Evolutionary conservation across 768 basidiomycete species (phyloP).

Genomic region (Suillus subluteus): DNA sequence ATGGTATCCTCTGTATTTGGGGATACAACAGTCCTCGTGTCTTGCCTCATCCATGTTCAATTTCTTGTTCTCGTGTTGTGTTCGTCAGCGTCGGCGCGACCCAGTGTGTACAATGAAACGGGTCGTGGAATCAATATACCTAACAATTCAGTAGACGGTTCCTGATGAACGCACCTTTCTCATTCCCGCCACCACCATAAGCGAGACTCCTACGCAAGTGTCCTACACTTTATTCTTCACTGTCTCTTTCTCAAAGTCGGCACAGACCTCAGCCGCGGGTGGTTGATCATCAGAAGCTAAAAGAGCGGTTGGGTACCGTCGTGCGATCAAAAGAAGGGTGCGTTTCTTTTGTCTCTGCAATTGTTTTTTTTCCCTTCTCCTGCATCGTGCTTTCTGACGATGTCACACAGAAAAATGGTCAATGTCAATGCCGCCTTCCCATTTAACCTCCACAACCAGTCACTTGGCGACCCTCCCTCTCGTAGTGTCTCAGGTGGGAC

Average conservation of each 20-base stretch:
- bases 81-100: slow-evolving; percentile 25
- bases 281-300: slow-evolving; percentile 54
- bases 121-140: no score
- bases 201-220: slow-evolving; percentile 30
- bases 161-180: slow-evolving; percentile 31
- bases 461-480: slow-evolving; percentile 30
- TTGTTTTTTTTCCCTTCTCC: neutral
- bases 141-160: slow-evolving; percentile 11
- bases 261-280: slow-evolving; percentile 33
- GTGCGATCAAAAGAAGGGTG: slow-evolving; percentile 67
- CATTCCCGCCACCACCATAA: slow-evolving; percentile 27
- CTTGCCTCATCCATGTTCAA: slow-evolving; percentile 26
- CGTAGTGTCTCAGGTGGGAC: slow-evolving; percentile 41
- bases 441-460: slow-evolving; percentile 59
- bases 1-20: slow-evolving; percentile 11
- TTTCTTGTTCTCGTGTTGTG: slow-evolving; percentile 33
- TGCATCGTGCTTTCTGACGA: slow-evolving; percentile 6
- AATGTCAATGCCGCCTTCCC: slow-evolving; percentile 64
- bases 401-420: slow-evolving; percentile 63
- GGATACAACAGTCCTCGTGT: slow-evolving; percentile 5
- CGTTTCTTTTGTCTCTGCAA: slow-evolving; percentile 22
- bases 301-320: slow-evolving; percentile 55
- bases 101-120: slow-evolving; percentile 19
- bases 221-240: neutral
- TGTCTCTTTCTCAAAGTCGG: slow-evolving; percentile 8